phyloP scores from a whole-genome alignment of 2,329 filamentous ascomycete species.

The Podosphaera xanthii region DNA sequence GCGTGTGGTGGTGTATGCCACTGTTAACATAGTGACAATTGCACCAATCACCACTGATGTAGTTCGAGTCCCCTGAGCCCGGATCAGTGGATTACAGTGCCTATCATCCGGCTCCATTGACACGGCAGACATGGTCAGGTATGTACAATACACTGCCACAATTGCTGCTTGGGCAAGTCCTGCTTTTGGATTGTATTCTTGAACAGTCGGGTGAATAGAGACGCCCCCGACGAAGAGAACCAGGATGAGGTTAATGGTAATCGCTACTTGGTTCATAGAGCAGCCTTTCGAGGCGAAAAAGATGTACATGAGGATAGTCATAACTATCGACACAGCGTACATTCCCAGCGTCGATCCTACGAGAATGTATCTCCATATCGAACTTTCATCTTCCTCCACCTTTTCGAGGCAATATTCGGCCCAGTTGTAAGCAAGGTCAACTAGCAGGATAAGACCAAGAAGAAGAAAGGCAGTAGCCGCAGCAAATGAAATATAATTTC shows the following conservation, averaged over 20 bases:
- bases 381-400: constrained; percentile 75
- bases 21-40: constrained; percentile 86
- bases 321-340: constrained; percentile 74
- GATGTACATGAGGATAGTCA: constrained; percentile 93
- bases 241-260: constrained; percentile 77
- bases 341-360: constrained; percentile 85
- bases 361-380: constrained; percentile 62
- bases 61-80: constrained; percentile 65
- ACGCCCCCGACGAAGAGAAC: constrained; percentile 61
- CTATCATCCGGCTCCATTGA: constrained; percentile 96
- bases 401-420: constrained; percentile 87
- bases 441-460: constrained; percentile 72
- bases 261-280: constrained; percentile 89
- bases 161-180: constrained; percentile 94
- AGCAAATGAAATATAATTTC: constrained; percentile 74
- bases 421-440: constrained; percentile 91
- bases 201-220: constrained; percentile 73
- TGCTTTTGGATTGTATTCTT: constrained; percentile 80
- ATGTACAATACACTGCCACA: constrained; percentile 95
- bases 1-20: constrained; percentile 91
- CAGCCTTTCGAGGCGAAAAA: constrained; percentile 73
- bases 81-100: constrained; percentile 78
- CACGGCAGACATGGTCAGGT: constrained; percentile 91
- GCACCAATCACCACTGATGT: constrained; percentile 83
- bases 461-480: constrained; percentile 86